These are phyloP conservation scores for barrel medic (Medicago truncatula) DNA, from an alignment of 306 rosid species.

Conservation along the genomic window MtrunA17r5.0-ANR NC_053048.1:42459001-42459500, in stretches of 20 bases:
- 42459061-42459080: no score
- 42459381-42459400: no score
- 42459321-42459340: background rate
- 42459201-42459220: background rate
- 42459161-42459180: background rate
- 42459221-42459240: conserved; percentile 1
- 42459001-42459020: no score
- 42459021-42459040: no score
- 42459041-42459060: no score
- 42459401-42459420: background rate
- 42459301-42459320: background rate
- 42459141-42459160: background rate
- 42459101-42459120: background rate
- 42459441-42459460: background rate
- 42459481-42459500: no score
- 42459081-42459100: background rate
- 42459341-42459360: background rate
- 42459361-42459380: background rate
- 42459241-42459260: background rate
- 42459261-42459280: background rate
- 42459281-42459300: background rate
- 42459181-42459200: background rate
- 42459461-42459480: background rate
- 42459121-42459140: background rate
- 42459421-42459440: background rate